Base-by-base conservation (phyloP, 2,329 filamentous ascomycete genomes). In the Aureobasidium subglaciale region DNA sequence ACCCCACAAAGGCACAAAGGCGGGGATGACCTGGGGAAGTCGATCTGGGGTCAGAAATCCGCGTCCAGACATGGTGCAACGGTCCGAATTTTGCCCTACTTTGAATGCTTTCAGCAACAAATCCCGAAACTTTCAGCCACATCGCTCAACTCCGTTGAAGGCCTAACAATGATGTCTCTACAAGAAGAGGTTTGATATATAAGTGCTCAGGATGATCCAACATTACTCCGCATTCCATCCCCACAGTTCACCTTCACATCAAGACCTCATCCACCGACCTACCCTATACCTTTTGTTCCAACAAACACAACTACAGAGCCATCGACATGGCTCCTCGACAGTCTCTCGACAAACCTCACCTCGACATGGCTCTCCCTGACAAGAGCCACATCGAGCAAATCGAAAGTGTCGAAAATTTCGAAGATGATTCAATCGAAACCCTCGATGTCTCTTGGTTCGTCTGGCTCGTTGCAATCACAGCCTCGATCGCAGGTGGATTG, bases 401-500 rank as follows among this genome's bases (percentile, higher is more conserved):
- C 22, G 58, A 61, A 45, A 58, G 61, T 29, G 22, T 42, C 8
- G 40, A 42, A 29, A 13, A 42, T 29, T 13, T 42, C 24, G 5
- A 29, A 7, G 24, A 42, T 9, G 15, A 18, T 24, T n/a, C n/a
- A n/a, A n/a, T 50, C 16, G 46, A 50, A 10, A 29, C 49, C 5
- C 32, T 34, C 10, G 38, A 42, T 29, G 25, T 42, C 6, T 42
- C 53, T 45, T 58, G 55, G 56, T 65, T 62, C 37, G 62, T 62
- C 9, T 65, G 63, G 63, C 59, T 64, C 4, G 61, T 64, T 11
- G 56, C 60, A 8, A 45, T 59, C 16, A 71, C 70, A 1, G 70
- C 70, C 1, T 70, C 69, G 2, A 57, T 69, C 6, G 68, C 63
- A n/a, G 67, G 66, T 43, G 61, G 63, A 20, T 61, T 70, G 2